A percentile compares a stretch with the other conserved stretches of the same genome.
Conservation (phyloP, 2,329 filamentous ascomycete genomes). For the Aspergillus melleus region DNA sequence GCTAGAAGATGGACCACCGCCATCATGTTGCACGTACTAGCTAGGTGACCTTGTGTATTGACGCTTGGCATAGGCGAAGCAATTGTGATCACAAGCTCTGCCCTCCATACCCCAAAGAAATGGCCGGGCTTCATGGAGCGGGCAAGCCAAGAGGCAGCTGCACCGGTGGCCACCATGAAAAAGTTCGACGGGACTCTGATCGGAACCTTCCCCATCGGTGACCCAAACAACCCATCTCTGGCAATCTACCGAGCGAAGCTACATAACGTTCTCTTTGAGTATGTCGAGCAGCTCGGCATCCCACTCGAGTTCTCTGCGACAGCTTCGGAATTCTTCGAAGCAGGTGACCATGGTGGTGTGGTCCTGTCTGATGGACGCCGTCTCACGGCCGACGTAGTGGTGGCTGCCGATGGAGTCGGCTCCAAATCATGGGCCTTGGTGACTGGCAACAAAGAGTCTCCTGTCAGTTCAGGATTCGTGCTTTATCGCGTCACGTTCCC, state of each 20-base stretch:
- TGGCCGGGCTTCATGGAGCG: not conserved
- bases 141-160: not conserved
- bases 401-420: constrained; percentile 7
- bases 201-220: constrained; percentile 1
- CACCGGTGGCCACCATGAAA: not conserved
- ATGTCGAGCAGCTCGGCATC: not conserved
- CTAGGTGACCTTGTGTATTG: not conserved
- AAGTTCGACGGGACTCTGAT: constrained; percentile 6
- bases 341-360: not conserved
- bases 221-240: not conserved
- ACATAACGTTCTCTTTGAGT: constrained; percentile 1
- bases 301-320: not conserved
- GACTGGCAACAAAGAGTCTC: constrained; percentile 1
- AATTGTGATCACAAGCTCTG: not conserved
- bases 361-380: not conserved
- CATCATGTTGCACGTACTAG: not conserved
- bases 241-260: constrained; percentile 3
- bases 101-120: not conserved
- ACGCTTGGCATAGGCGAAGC: not conserved
- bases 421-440: constrained; percentile 4
- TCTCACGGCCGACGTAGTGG: constrained; percentile 4
- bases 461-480: constrained; percentile 4
- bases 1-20: not conserved
- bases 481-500: constrained; percentile 6
- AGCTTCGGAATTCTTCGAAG: constrained; percentile 2